Conservation (phyloP, 305 asterid species). For the Solanum aculeatissimum region DNA sequence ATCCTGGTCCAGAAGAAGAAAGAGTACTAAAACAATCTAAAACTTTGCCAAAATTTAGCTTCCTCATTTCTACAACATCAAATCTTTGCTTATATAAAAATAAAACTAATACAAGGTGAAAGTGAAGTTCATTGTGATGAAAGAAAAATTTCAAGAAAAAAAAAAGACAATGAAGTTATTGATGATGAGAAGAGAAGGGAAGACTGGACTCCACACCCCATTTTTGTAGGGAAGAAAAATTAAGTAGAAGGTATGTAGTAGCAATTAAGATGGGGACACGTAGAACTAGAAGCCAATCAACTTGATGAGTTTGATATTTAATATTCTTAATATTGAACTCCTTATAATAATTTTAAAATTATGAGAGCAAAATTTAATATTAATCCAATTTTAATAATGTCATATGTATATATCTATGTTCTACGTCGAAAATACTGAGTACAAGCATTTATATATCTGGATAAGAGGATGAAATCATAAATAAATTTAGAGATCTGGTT, state of each 20-base stretch:
- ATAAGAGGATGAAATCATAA: background rate
- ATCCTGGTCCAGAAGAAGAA: slow-evolving; percentile 26
- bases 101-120: background rate
- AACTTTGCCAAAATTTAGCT: slow-evolving; percentile 34
- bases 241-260: slow-evolving; percentile 1
- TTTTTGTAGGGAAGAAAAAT: slow-evolving; percentile 7
- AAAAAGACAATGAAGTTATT: background rate
- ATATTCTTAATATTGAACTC: background rate
- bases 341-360: background rate
- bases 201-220: background rate
- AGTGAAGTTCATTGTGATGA: background rate
- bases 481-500: background rate
- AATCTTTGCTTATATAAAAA: background rate
- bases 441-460: background rate
- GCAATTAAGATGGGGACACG: background rate
- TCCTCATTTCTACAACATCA: slow-evolving; percentile 25
- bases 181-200: background rate
- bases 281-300: background rate
- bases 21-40: slow-evolving; percentile 30
- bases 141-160: background rate
- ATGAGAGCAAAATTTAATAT: background rate
- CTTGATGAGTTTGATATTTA: background rate
- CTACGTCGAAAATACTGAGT: background rate
- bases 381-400: background rate
- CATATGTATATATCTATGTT: background rate